phyloP scores from a whole-genome alignment of 805 yeast genomes.

The Starmerella cellae region DNA sequence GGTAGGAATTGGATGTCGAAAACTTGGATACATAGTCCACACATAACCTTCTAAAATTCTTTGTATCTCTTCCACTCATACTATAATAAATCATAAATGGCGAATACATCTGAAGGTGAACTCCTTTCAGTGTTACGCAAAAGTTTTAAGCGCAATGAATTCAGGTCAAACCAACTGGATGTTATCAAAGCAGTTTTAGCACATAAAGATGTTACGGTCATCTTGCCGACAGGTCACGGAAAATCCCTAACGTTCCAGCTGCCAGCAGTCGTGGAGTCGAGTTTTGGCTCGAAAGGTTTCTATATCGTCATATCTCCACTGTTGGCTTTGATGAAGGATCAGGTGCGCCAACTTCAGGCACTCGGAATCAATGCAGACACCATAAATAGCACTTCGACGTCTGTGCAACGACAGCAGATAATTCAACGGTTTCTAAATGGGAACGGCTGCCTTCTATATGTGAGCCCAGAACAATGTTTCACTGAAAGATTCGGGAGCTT shows the following conservation, averaged over 20 bases:
- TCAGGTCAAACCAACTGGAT: constrained; percentile 22
- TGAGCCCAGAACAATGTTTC: constrained; percentile 62
- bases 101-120: background rate
- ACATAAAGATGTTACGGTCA: constrained; percentile 78
- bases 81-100: background rate
- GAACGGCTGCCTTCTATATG: constrained; percentile 53
- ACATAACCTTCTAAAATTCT: background rate
- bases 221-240: constrained; percentile 98
- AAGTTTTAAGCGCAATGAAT: constrained; percentile 11
- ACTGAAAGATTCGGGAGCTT: constrained; percentile 54
- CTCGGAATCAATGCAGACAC: constrained; percentile 66
- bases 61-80: background rate
- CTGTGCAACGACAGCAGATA: constrained; percentile 43
- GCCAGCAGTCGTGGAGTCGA: constrained; percentile 59
- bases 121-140: constrained; percentile 4
- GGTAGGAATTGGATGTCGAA: constrained; percentile 24
- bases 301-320: constrained; percentile 86
- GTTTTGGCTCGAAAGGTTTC: constrained; percentile 33
- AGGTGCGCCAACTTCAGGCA: constrained; percentile 59
- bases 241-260: constrained; percentile 89
- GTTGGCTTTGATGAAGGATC: constrained; percentile 93
- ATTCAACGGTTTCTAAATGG: constrained; percentile 52
- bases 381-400: constrained; percentile 64
- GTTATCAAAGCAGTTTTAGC: constrained; percentile 19
- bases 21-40: constrained; percentile 24